Base-by-base conservation (phyloP, 306 rosid genomes). In the Ziziphus jujuba region DNA sequence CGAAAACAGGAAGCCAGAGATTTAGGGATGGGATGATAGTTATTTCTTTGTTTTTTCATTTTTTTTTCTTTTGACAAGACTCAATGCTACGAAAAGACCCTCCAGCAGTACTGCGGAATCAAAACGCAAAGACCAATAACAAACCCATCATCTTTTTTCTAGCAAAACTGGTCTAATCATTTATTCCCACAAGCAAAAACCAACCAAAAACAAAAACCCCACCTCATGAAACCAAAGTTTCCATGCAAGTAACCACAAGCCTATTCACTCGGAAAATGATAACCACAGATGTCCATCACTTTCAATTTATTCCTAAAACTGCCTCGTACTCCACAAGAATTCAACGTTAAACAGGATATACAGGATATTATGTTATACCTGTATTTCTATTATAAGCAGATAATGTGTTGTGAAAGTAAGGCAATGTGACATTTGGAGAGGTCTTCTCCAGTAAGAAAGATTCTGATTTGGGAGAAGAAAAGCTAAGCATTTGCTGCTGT, bases 401-500 rank as follows among this genome's bases (percentile, higher is more conserved):
- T 47, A 75, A 54, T 1, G 78, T 49, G 66, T 58, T 76, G 54
- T 73, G 70, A 49, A 53, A 69, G 71, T 61, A 71, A 43, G 85
- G 70, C 70, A 75, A 50, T 33, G 84, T 16, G n/a, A 65, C 69
- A 70, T 72, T 79, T 7, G 67, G 87, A 62, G 64, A 66, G 47
- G 19, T 31, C 47, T 61, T 84, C 0, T 84, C 87, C 25, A 25
- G 38, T 21, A 74, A n/a, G 3, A 71, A 64, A 67, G 84, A 0
- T 1, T 93, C 96, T 19, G 90, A 48, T 72, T 88, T 93, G 44
- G 91, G 86, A 44, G 89, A 77, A 66, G 96, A 83, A 69, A 93
- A 93, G 73, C 95, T 88, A 49, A 93, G 82, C 87, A 90, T 82
- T 76, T 88, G 91, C 55, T 79, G 80, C 23, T 49, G 70, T 28